A percentile compares a stretch with the other conserved stretches of the same genome.
Evolutionary conservation across 805 yeast genomes (phyloP).

Genomic region (Wickerhamomyces alni): DNA sequence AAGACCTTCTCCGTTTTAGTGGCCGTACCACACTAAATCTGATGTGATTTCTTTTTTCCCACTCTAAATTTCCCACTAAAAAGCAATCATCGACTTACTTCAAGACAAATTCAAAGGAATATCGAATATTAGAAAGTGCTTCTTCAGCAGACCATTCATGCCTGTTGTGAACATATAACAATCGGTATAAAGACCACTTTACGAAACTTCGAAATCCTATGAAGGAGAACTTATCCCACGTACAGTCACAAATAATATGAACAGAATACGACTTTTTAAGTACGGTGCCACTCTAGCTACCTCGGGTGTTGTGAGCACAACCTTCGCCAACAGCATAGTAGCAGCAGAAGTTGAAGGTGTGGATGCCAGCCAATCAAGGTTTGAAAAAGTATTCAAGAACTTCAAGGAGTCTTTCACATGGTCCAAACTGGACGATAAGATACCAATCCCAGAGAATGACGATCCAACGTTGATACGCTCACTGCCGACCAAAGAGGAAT

Average conservation of each 20-base stretch:
- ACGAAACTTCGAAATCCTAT: too few relatives aligned
- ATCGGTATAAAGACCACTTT: too few relatives aligned
- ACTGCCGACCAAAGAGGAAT: slow-evolving; percentile 28
- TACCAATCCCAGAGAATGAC: slow-evolving; percentile 4
- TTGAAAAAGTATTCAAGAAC: slow-evolving; percentile 3
- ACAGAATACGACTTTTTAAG: slow-evolving; percentile 2
- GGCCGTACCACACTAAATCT: too few relatives aligned
- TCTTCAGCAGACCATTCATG: too few relatives aligned
- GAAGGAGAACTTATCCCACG: background rate
- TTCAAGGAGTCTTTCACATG: slow-evolving; percentile 8
- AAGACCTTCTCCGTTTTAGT: too few relatives aligned
- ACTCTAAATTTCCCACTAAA: too few relatives aligned
- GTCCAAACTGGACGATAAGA: slow-evolving; percentile 5
- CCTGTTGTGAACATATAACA: too few relatives aligned
- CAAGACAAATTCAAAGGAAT: too few relatives aligned
- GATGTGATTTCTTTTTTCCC: too few relatives aligned
- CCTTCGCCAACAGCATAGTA: slow-evolving; percentile 3
- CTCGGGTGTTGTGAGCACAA: slow-evolving; percentile 6
- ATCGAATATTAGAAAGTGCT: too few relatives aligned
- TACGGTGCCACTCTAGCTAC: slow-evolving; percentile 5
- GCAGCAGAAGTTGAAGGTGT: slow-evolving; percentile 6
- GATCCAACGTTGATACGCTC: slow-evolving; percentile 9
- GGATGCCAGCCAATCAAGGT: slow-evolving; percentile 5
- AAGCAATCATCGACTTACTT: too few relatives aligned
- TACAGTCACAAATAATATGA: background rate